Evolutionary conservation across 2,329 filamentous ascomycete species (phyloP).

Genomic region (Eutypa lata): DNA sequence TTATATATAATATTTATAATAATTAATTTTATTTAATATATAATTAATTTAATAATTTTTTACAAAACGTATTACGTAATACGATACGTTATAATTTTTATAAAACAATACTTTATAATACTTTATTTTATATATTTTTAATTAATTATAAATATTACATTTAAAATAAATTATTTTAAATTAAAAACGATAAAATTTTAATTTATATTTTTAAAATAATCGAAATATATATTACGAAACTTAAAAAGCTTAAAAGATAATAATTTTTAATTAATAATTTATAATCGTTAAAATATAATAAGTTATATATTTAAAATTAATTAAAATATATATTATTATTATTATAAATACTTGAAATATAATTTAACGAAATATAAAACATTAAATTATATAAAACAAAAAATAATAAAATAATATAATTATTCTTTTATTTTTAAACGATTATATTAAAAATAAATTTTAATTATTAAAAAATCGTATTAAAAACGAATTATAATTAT

Average conservation of each 20-base stretch:
- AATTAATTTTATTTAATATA: no score
- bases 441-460: not conserved
- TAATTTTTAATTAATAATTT: not conserved
- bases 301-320: not conserved
- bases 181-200: not conserved
- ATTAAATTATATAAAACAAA: not conserved
- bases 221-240: not conserved
- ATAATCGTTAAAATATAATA: not conserved
- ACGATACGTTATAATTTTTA: not conserved
- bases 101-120: not conserved
- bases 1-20: no score
- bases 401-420: not conserved
- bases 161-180: not conserved
- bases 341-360: not conserved
- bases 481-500: no score
- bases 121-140: not conserved
- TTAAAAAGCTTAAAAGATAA: not conserved
- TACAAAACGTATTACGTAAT: not conserved
- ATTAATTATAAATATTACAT: no score
- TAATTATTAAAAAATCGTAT: no score
- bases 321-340: not conserved
- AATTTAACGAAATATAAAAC: no score
- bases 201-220: not conserved
- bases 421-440: not conserved
- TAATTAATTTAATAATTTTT: no score